These are phyloP conservation scores for Cicer cuneatum DNA, from an alignment of 306 rosid genomes.

Conservation along the genomic window DNA sequence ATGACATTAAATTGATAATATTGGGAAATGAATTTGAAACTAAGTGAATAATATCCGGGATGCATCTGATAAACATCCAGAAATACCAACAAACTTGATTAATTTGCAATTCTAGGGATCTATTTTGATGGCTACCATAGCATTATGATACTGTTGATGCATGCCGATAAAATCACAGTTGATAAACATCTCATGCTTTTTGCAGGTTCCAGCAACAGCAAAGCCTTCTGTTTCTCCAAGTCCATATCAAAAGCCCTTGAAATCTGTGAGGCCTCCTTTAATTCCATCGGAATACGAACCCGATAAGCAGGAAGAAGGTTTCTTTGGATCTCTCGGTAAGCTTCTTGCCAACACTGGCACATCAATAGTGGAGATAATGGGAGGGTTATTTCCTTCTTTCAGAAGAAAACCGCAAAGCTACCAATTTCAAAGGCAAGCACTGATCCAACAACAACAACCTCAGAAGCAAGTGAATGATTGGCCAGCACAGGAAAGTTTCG, in stretches of 20 bases:
- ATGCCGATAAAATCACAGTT: not conserved
- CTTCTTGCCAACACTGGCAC: constrained; percentile 64
- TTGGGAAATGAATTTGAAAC: too few species aligned
- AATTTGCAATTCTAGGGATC: too few species aligned
- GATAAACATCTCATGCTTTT: constrained; percentile 41
- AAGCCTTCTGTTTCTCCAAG: constrained; percentile 50
- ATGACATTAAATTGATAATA: too few species aligned
- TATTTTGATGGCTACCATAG: not conserved
- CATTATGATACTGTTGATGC: constrained; percentile 11
- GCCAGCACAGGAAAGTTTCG: constrained; percentile 89
- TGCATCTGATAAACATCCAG: too few species aligned
- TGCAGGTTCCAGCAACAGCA: constrained; percentile 55
- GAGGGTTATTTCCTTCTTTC: constrained; percentile 70
- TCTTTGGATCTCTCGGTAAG: constrained; percentile 78
- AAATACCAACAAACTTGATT: too few species aligned
- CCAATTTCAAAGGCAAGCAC: constrained; percentile 53
- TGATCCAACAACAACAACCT: constrained; percentile 44
- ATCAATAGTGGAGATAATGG: constrained; percentile 67
- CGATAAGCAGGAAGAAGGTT: constrained; percentile 83
- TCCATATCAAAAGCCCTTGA: constrained; percentile 70
- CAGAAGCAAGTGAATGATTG: constrained; percentile 63
- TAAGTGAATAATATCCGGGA: too few species aligned
- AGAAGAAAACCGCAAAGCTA: constrained; percentile 55
- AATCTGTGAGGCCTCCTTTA: constrained; percentile 77
- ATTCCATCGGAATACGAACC: constrained; percentile 74